These are phyloP conservation scores for Medicago ruthenica DNA, from an alignment of 306 rosid species.

Conservation along the genomic window DNA sequence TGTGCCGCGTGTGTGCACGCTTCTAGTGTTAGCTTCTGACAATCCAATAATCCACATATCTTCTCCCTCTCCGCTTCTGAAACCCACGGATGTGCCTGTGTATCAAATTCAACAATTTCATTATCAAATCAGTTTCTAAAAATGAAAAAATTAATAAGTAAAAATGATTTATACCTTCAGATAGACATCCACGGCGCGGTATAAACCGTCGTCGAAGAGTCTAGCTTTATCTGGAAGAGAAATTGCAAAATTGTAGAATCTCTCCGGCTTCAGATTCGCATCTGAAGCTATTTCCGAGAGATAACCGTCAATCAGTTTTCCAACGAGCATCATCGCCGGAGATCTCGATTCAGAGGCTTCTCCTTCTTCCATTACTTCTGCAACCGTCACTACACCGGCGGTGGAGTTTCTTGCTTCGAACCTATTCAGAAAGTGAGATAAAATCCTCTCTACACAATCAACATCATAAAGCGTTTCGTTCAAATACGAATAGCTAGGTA, in stretches of 20 bases:
- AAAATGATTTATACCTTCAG: constrained; percentile 67
- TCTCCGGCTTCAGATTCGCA: constrained; percentile 71
- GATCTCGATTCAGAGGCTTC: constrained; percentile 44
- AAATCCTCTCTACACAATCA: constrained; percentile 79
- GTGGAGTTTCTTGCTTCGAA: constrained; percentile 47
- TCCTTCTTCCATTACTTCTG: constrained; percentile 15
- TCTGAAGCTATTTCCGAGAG: constrained; percentile 95
- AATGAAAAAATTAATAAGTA: constrained; percentile 20
- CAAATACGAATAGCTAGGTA: constrained; percentile 90
- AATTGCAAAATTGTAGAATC: constrained; percentile 68
- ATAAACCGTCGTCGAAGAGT: constrained; percentile 92
- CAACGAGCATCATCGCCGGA: constrained; percentile 76
- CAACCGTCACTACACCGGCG: neutral
- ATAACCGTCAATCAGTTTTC: constrained; percentile 83
- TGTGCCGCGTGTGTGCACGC: constrained; percentile 99
- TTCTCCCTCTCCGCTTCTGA: constrained; percentile 79
- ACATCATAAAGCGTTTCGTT: constrained; percentile 92
- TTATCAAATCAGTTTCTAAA: neutral
- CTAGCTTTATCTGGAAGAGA: constrained; percentile 88
- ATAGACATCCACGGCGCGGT: constrained; percentile 89
- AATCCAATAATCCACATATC: constrained; percentile 75
- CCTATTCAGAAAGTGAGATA: constrained; percentile 60
- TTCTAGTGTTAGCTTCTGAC: constrained; percentile 86
- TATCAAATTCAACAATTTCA: neutral
- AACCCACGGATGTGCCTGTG: constrained; percentile 86